Evolutionary conservation across 1,139 yeast genomes (phyloP).

Genomic region (Blastobotrys raffinosifermentans): DNA sequence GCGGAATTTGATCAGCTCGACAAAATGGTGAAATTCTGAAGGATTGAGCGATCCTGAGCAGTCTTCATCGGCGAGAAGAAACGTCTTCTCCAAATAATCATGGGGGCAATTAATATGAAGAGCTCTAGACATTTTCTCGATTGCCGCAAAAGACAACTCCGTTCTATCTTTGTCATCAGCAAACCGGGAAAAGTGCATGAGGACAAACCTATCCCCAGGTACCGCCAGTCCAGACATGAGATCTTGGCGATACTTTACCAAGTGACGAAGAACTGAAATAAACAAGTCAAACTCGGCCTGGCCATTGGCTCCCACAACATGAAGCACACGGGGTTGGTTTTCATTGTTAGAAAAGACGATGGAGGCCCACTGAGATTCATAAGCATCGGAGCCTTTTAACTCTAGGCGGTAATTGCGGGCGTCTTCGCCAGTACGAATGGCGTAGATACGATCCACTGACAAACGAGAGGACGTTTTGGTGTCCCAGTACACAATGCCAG

Average conservation of each 20-base stretch:
- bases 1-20: slow-evolving; percentile 47
- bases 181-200: slow-evolving; percentile 51
- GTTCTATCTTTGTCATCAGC: slow-evolving; percentile 39
- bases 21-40: slow-evolving; percentile 67
- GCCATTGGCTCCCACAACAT: slow-evolving; percentile 67
- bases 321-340: slow-evolving; percentile 58
- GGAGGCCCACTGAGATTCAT: slow-evolving; percentile 69
- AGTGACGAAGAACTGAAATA: slow-evolving; percentile 39
- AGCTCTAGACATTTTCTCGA: slow-evolving; percentile 56
- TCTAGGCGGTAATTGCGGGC: slow-evolving; percentile 84
- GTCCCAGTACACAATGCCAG: slow-evolving; percentile 50
- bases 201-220: slow-evolving; percentile 51
- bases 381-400: slow-evolving; percentile 56
- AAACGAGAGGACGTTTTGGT: slow-evolving; percentile 43
- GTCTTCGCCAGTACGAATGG: slow-evolving; percentile 58
- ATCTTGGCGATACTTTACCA: slow-evolving; percentile 46
- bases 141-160: slow-evolving; percentile 59
- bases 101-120: slow-evolving; percentile 62
- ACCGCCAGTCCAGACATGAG: slow-evolving; percentile 48
- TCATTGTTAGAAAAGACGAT: slow-evolving; percentile 53
- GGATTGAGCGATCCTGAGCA: slow-evolving; percentile 49
- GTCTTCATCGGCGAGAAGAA: slow-evolving; percentile 45
- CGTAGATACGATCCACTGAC: slow-evolving; percentile 66
- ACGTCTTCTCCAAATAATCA: slow-evolving; percentile 37
- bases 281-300: slow-evolving; percentile 56